phyloP scores from a whole-genome alignment of 192 early-diverging fungal genomes.

The Coemansia asiatica region DNA sequence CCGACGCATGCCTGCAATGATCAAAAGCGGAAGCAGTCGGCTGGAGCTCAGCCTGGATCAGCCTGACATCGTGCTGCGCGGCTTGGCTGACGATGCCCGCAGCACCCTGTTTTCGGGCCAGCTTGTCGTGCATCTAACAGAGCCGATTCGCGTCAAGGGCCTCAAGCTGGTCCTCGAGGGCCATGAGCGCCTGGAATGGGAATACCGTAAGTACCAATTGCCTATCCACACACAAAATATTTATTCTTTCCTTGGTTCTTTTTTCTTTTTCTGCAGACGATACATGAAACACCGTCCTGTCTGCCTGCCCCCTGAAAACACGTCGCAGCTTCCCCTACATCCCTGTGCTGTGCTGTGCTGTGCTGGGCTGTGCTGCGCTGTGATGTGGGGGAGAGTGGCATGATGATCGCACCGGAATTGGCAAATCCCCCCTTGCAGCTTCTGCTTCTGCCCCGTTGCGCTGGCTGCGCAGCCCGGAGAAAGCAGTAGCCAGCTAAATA shows the following conservation, averaged over 20 bases:
- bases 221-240: not conserved
- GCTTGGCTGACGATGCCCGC: slow-evolving; percentile 48
- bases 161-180: slow-evolving; percentile 52
- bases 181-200: slow-evolving; percentile 49
- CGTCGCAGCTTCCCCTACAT: not conserved
- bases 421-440: no score
- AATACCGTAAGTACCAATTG: slow-evolving; percentile 47
- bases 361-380: no score
- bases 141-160: slow-evolving; percentile 59
- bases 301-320: not conserved
- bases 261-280: not conserved
- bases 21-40: slow-evolving; percentile 24
- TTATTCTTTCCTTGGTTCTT: slow-evolving; percentile 6
- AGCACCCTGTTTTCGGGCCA: slow-evolving; percentile 58
- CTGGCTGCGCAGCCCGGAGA: no score
- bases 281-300: not conserved
- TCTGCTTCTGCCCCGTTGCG: no score
- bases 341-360: not conserved
- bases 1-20: slow-evolving; percentile 19
- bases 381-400: no score
- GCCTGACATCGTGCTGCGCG: slow-evolving; percentile 52
- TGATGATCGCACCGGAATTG: no score
- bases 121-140: slow-evolving; percentile 50
- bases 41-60: slow-evolving; percentile 54
- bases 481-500: no score